phyloP scores from a whole-genome alignment of 495 filamentous ascomycete genomes.

The Penicillium lagena region DNA sequence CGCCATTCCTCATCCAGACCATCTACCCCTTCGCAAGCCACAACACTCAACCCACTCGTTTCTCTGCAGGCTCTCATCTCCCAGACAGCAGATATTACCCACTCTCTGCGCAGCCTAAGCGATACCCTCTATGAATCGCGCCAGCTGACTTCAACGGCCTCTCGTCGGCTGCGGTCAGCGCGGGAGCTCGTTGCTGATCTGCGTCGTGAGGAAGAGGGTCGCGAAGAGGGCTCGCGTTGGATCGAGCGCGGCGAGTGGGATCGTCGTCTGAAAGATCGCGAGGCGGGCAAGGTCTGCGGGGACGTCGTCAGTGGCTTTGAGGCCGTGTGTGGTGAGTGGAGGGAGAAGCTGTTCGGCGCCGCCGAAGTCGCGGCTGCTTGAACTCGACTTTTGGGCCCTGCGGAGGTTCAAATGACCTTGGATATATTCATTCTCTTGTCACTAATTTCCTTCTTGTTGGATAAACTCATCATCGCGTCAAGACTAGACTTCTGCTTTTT shows the following conservation, averaged over 20 bases:
- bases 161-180: slow-evolving; percentile 65
- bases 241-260: slow-evolving; percentile 77
- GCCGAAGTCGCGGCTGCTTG: slow-evolving; percentile 32
- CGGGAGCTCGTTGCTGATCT: slow-evolving; percentile 79
- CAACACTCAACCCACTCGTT: slow-evolving; percentile 39
- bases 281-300: slow-evolving; percentile 70
- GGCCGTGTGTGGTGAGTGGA: slow-evolving; percentile 65
- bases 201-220: slow-evolving; percentile 69
- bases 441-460: neutral
- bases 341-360: slow-evolving; percentile 46
- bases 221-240: slow-evolving; percentile 75
- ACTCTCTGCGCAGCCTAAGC: slow-evolving; percentile 75
- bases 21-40: slow-evolving; percentile 24
- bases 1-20: slow-evolving; percentile 27
- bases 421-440: neutral
- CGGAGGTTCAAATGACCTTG: neutral
- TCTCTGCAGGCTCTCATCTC: slow-evolving; percentile 47
- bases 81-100: slow-evolving; percentile 67
- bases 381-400: slow-evolving; percentile 3
- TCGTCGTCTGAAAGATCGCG: slow-evolving; percentile 61
- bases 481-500: neutral
- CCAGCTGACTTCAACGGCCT: slow-evolving; percentile 74
- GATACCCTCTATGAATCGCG: slow-evolving; percentile 93
- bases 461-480: neutral
- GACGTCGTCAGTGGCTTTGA: slow-evolving; percentile 92